Conservation (phyloP, 1,284 basidiomycete species). For the Cryptococcus sp. region DNA sequence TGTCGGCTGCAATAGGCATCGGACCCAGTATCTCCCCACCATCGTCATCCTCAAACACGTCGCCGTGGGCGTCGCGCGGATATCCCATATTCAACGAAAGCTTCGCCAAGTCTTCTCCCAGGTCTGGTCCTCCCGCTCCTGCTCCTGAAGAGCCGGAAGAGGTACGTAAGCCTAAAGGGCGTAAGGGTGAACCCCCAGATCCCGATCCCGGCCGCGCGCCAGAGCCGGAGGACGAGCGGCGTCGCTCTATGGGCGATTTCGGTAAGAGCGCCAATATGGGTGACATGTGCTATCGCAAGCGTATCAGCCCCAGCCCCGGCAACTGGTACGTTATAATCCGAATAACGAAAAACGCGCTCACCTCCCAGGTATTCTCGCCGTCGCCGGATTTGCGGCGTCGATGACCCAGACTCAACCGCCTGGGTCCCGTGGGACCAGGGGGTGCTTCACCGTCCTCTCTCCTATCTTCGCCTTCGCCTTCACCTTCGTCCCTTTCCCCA, state of each 20-base stretch:
- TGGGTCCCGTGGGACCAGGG: not conserved
- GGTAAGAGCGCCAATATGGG: constrained; percentile 88
- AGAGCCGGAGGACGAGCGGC: constrained; percentile 64
- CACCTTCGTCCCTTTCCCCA: constrained; percentile 59
- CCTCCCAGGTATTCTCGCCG: constrained; percentile 89
- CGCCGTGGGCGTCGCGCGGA: constrained; percentile 42
- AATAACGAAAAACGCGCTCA: constrained; percentile 52
- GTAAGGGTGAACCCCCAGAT: constrained; percentile 64
- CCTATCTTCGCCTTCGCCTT: constrained; percentile 59
- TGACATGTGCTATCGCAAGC: constrained; percentile 74
- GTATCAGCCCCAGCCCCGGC: too few species aligned
- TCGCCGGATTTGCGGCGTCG: constrained; percentile 29
- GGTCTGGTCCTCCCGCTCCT: not conserved
- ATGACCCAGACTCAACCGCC: constrained; percentile 9
- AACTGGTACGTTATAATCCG: too few species aligned
- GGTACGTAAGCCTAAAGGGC: constrained; percentile 61
- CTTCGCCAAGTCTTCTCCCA: constrained; percentile 29
- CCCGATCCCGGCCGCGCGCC: constrained; percentile 48
- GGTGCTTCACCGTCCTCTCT: too few species aligned
- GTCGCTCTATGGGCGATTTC: constrained; percentile 74
- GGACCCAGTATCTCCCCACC: constrained; percentile 70
- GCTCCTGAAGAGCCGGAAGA: constrained; percentile 49
- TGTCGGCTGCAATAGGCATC: constrained; percentile 60
- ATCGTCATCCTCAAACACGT: constrained; percentile 62
- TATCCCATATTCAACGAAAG: constrained; percentile 49